Conservation (phyloP, 2,329 filamentous ascomycete genomes). For the Decorospora gaudefroyi region DNA sequence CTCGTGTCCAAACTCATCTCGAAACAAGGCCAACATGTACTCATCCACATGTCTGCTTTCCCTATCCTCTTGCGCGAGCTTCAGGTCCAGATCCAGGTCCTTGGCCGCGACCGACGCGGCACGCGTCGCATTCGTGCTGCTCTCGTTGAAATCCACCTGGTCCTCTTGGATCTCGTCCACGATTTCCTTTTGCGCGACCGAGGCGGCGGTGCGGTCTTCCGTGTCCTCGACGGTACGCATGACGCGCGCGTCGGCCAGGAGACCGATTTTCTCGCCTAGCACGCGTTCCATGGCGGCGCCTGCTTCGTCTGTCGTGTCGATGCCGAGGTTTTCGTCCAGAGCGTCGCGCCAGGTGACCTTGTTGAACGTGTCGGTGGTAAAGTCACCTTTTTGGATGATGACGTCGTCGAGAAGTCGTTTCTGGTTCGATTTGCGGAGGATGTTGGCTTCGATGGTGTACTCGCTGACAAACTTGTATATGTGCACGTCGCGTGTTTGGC, state of each 20-base stretch:
- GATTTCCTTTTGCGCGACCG: conserved; percentile 85
- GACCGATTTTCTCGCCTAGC: conserved; percentile 68
- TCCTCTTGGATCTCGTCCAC: conserved; percentile 59
- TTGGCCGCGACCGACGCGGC: conserved; percentile 28
- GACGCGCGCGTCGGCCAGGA: conserved; percentile 62
- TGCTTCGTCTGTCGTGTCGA: conserved; percentile 63
- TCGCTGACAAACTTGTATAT: conserved; percentile 74
- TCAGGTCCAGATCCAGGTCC: conserved; percentile 22
- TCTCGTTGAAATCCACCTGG: conserved; percentile 50
- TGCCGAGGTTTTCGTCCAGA: conserved; percentile 56
- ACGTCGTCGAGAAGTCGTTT: conserved; percentile 98
- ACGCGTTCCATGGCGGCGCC: conserved; percentile 85
- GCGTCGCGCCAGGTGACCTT: conserved; percentile 72
- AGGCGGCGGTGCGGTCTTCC: conserved; percentile 87
- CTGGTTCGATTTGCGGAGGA: conserved; percentile 92
- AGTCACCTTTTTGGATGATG: conserved; percentile 96
- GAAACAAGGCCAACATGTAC: conserved; percentile 40
- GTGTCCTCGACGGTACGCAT: conserved; percentile 90
- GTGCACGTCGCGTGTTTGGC: conserved; percentile 95
- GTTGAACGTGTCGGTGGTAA: conserved; percentile 95
- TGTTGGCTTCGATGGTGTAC: conserved; percentile 93
- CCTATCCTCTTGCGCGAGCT: too few species aligned
- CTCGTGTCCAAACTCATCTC: conserved; percentile 43
- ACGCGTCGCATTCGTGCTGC: conserved; percentile 32
- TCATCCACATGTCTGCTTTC: conserved; percentile 42